Evolutionary conservation across 1,284 basidiomycete species (phyloP), one percentile per base, ranked within the genome.

Genomic region (Trichosporon asahii): DNA sequence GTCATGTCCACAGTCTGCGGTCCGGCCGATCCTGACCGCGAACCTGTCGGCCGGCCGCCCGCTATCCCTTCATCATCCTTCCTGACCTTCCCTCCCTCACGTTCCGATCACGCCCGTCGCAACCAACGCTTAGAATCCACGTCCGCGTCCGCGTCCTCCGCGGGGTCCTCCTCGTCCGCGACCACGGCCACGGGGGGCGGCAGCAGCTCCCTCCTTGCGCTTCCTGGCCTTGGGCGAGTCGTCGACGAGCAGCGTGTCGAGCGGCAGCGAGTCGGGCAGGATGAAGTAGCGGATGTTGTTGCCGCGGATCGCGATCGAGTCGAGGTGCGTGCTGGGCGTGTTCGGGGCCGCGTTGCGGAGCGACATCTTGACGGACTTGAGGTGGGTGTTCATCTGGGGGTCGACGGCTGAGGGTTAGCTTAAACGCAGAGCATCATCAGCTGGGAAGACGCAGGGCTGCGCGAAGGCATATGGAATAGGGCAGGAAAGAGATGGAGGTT

Each of bases 291-390:
- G 92, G 84, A 96, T 90, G 80, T 92, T 94, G 86, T 95, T 95
- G 49, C 94, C 93, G 72, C 95, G 90, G 79, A 98, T 94, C 49
- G 93, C 94, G 64, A 97, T 87, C 3, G 90, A 88, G 84, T 98
- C 95, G 68, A 96, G 89, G 27, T 90, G 87, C 21, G 78, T 46
- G 8, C 77, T 74, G 1, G 78, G 76, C 57, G 75, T 75, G 37
- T 72, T 70, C 67, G 89, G 86, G 1, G 90, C 91, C 74, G 78
- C 73, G 44, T 95, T 93, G 72, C 93, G 91, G 44, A 90, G 88
- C 9, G 94, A 95, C 87, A 99, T 91, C 85, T 98, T 98, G 79
- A 99, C 93, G 63, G 94, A 94, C 86, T 98, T 98, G 64, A 98
- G 88, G 78, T 97, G 91, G 1, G 95, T 98, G 86, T 97, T 97